phyloP scores from a whole-genome alignment of 768 basidiomycete species.

The Russula olivacea region DNA sequence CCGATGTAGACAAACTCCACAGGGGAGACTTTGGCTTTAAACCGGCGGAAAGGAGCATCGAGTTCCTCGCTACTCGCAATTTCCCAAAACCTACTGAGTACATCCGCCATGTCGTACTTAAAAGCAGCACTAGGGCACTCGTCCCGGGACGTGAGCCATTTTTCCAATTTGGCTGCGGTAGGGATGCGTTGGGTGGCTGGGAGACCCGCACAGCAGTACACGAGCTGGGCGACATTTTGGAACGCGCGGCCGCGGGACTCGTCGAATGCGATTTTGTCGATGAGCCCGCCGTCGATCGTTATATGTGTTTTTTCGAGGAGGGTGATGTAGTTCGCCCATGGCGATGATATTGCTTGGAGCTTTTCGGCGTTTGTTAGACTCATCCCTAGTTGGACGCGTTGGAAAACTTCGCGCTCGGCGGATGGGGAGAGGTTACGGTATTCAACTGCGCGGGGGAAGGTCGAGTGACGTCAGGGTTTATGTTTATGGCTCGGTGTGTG shows the following conservation, averaged over 20 bases:
- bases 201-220: conserved; percentile 57
- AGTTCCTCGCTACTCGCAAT: conserved; percentile 38
- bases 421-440: conserved; percentile 50
- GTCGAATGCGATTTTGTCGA: conserved; percentile 52
- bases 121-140: conserved; percentile 43
- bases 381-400: conserved; percentile 77
- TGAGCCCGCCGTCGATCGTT: conserved; percentile 52
- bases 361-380: conserved; percentile 71
- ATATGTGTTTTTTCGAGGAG: conserved; percentile 53
- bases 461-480: neutral
- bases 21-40: conserved; percentile 57
- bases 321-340: conserved; percentile 61
- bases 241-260: conserved; percentile 66
- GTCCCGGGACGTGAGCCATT: conserved; percentile 32
- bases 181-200: conserved; percentile 36
- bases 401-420: conserved; percentile 73
- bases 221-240: conserved; percentile 64
- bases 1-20: conserved; percentile 79
- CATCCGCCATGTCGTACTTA: conserved; percentile 46
- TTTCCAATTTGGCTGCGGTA: conserved; percentile 50
- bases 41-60: conserved; percentile 34
- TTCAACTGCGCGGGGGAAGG: conserved; percentile 45
- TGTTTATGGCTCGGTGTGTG: neutral
- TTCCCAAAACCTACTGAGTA: conserved; percentile 48
- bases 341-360: conserved; percentile 69